phyloP scores from a whole-genome alignment of 139 green algal genomes.

The Micractinium conductrix region DNA sequence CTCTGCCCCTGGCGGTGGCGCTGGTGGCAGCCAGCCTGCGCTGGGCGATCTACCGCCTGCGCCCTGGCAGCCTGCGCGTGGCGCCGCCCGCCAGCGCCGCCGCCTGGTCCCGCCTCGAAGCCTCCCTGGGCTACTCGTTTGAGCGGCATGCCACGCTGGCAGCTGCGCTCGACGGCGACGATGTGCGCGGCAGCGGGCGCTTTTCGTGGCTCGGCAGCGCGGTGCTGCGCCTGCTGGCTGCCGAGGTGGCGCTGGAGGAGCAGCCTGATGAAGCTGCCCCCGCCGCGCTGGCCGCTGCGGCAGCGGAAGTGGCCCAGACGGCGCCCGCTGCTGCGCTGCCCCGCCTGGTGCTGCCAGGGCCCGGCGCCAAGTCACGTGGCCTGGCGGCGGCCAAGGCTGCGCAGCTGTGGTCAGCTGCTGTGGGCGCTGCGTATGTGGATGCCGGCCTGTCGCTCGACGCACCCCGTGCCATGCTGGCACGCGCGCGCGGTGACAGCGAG shows the following conservation, averaged over 20 bases:
- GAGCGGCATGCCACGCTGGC: not conserved
- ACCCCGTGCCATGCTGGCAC: not conserved
- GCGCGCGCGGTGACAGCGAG: no score
- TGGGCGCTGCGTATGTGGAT: constrained; percentile 25
- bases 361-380: not conserved
- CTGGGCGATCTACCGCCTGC: not conserved
- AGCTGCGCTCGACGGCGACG: constrained; percentile 1
- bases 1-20: constrained; percentile 8
- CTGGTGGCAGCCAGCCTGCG: not conserved
- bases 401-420: constrained; percentile 10
- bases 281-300: not conserved
- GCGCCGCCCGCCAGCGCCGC: not conserved
- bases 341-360: constrained; percentile 18
- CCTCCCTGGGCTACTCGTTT: constrained; percentile 2
- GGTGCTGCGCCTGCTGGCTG: constrained; percentile 22
- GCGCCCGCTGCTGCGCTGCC: not conserved
- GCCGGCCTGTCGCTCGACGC: constrained; percentile 10
- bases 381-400: not conserved
- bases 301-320: not conserved
- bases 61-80: constrained; percentile 1
- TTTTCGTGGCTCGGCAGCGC: constrained; percentile 35
- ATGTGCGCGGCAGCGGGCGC: constrained; percentile 5
- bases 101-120: not conserved
- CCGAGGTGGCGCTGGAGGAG: constrained; percentile 3
- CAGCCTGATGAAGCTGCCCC: not conserved